phyloP scores from a whole-genome alignment of 2,329 filamentous ascomycete species.

The Exophiala viscosa region DNA sequence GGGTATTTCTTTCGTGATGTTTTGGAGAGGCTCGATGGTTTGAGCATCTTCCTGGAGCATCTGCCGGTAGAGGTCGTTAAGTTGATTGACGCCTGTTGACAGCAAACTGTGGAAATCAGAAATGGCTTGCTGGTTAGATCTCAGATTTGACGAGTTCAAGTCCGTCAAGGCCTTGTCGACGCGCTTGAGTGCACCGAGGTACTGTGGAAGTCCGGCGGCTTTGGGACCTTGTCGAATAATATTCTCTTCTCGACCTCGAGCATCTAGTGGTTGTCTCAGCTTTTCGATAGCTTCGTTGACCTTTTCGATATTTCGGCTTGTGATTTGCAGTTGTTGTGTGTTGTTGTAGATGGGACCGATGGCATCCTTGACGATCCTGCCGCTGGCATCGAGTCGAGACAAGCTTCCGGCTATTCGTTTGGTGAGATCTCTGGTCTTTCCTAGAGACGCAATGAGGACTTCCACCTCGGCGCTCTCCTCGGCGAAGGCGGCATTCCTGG shows the following conservation, averaged over 20 bases:
- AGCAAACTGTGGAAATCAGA: conserved; percentile 73
- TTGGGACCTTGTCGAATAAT: conserved; percentile 87
- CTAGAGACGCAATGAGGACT: conserved; percentile 66
- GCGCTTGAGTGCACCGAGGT: conserved; percentile 84
- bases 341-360: conserved; percentile 90
- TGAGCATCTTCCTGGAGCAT: conserved; percentile 73
- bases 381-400: conserved; percentile 76
- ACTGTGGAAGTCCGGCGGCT: conserved; percentile 75
- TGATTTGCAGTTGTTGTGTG: conserved; percentile 81
- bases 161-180: conserved; percentile 79
- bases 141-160: conserved; percentile 83
- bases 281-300: conserved; percentile 83
- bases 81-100: conserved; percentile 72
- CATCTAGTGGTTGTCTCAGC: conserved; percentile 84
- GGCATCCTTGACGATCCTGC: conserved; percentile 85
- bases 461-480: conserved; percentile 67
- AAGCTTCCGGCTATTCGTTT: conserved; percentile 94
- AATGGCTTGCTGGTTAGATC: conserved; percentile 86
- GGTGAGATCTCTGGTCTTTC: conserved; percentile 88
- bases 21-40: conserved; percentile 84
- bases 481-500: conserved; percentile 56
- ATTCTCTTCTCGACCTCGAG: conserved; percentile 84
- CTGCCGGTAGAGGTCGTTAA: conserved; percentile 80
- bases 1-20: conserved; percentile 76
- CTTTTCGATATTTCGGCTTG: conserved; percentile 82